Evolutionary conservation across 1,284 basidiomycete genomes (phyloP).

Genomic region (Cronartium quercuum): DNA sequence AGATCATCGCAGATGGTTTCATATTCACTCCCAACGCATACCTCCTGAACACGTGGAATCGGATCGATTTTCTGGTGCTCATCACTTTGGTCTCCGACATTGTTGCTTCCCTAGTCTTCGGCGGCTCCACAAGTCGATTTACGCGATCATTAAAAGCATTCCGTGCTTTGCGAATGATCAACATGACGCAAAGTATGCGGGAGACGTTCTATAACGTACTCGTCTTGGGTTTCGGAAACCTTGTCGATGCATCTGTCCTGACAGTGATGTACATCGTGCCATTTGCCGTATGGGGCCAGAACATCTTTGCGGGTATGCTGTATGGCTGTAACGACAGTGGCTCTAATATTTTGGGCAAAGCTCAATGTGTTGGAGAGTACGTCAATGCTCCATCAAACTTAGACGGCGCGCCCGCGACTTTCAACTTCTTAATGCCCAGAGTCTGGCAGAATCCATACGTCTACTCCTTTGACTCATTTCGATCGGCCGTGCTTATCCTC

Average conservation of each 20-base stretch:
- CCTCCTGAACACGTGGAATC: slow-evolving; percentile 83
- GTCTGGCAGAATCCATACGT: slow-evolving; percentile 85
- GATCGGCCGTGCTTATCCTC: slow-evolving; percentile 75
- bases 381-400: slow-evolving; percentile 44
- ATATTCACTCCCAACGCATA: slow-evolving; percentile 75
- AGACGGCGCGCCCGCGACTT: slow-evolving; percentile 4
- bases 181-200: slow-evolving; percentile 76
- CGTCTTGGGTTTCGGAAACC: slow-evolving; percentile 76
- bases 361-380: slow-evolving; percentile 68
- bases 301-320: slow-evolving; percentile 81
- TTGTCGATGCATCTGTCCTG: slow-evolving; percentile 84
- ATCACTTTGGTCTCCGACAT: slow-evolving; percentile 69
- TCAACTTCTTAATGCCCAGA: slow-evolving; percentile 67
- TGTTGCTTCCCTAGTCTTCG: slow-evolving; percentile 57
- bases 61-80: slow-evolving; percentile 82
- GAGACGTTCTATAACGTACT: slow-evolving; percentile 86
- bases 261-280: slow-evolving; percentile 90
- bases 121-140: slow-evolving; percentile 67
- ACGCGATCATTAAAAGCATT: slow-evolving; percentile 84
- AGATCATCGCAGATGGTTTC: slow-evolving; percentile 83
- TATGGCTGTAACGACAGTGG: slow-evolving; percentile 77
- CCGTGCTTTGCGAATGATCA: slow-evolving; percentile 81
- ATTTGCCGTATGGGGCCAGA: slow-evolving; percentile 93
- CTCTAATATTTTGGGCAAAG: slow-evolving; percentile 8
- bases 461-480: slow-evolving; percentile 88